phyloP scores from a whole-genome alignment of 2,329 filamentous ascomycete species.

The Fusarium albidum region DNA sequence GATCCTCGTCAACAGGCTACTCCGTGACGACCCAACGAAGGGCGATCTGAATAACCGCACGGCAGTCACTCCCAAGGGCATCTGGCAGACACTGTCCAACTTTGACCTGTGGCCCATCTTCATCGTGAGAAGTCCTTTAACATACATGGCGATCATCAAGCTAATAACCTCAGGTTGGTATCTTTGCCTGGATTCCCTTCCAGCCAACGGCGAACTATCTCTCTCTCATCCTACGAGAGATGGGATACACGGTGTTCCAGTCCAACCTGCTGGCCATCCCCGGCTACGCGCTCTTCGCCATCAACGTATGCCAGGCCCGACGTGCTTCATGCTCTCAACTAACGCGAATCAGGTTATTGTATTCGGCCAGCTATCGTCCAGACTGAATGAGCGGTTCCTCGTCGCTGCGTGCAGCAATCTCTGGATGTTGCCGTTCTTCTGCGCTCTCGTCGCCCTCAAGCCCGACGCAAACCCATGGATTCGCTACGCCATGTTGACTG shows the following conservation, averaged over 20 bases:
- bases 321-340: background rate
- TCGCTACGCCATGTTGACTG: conserved; percentile 42
- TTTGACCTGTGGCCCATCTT: conserved; percentile 60
- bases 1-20: conserved; percentile 67
- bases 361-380: conserved; percentile 47
- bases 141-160: background rate
- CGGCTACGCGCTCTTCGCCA: conserved; percentile 49
- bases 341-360: conserved; percentile 47
- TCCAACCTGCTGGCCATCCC: conserved; percentile 72
- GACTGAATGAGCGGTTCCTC: conserved; percentile 43
- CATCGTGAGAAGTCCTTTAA: conserved; percentile 45
- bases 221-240: conserved; percentile 63
- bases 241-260: conserved; percentile 68
- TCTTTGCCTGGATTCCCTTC: conserved; percentile 46
- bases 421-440: conserved; percentile 21
- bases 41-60: conserved; percentile 69
- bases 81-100: conserved; percentile 62
- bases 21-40: conserved; percentile 68
- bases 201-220: conserved; percentile 61
- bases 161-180: background rate
- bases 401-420: conserved; percentile 20
- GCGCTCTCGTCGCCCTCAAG: conserved; percentile 30
- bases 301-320: background rate
- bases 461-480: conserved; percentile 40
- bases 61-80: conserved; percentile 57